A percentile compares a stretch with the other conserved stretches of the same genome.
These are phyloP conservation scores for Kernera saxatilis DNA, from an alignment of 345 rosid genomes.

Conservation along the genomic window DNA sequence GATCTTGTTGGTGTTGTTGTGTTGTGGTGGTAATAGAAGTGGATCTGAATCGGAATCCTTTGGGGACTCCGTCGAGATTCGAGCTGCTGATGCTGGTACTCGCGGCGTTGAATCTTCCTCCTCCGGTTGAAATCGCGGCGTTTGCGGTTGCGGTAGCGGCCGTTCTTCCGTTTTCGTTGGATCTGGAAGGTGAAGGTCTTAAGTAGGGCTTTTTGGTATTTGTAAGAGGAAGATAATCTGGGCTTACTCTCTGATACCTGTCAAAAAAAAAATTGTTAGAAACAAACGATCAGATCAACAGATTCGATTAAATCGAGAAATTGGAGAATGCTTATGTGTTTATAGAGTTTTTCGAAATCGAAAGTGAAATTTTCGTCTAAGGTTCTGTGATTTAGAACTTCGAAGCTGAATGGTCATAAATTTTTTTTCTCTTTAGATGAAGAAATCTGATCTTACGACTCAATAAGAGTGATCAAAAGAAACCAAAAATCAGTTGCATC, in stretches of 20 bases:
- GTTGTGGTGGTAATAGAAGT: neutral
- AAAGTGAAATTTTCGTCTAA: neutral
- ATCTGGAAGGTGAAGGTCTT: conserved; percentile 29
- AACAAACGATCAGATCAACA: neutral
- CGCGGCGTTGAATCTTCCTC: neutral
- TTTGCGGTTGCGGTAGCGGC: neutral
- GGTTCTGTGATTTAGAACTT: too few species aligned
- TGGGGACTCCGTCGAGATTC: conserved; percentile 14
- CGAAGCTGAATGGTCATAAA: too few species aligned
- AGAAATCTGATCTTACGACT: neutral
- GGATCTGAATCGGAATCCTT: conserved; percentile 33
- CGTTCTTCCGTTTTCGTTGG: conserved; percentile 11
- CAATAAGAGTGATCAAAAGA: neutral
- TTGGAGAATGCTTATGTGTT: neutral
- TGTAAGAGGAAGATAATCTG: conserved; percentile 40
- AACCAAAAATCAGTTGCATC: neutral
- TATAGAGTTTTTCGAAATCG: neutral
- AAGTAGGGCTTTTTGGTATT: conserved; percentile 36
- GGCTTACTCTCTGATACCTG: conserved; percentile 58
- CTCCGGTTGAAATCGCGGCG: neutral
- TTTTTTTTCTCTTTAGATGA: neutral
- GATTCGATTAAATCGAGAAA: neutral
- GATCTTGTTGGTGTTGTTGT: conserved; percentile 22
- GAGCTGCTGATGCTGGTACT: conserved; percentile 18
- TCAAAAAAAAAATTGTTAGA: neutral